phyloP scores from a whole-genome alignment of 2,329 filamentous ascomycete genomes.

The Aureobasidium sp. region DNA sequence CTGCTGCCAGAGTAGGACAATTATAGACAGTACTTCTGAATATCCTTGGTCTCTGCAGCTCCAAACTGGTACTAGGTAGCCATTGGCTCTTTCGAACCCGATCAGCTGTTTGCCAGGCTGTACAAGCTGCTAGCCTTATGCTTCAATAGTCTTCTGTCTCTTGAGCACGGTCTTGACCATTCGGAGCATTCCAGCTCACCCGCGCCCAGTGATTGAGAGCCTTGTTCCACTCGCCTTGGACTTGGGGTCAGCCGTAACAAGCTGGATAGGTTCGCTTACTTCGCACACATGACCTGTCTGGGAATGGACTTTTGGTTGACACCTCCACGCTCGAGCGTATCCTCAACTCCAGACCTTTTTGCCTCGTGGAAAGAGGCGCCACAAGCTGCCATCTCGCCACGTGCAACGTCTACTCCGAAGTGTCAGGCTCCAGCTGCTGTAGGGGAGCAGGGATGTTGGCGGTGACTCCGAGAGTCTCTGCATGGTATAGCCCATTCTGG shows the following conservation, averaged over 20 bases:
- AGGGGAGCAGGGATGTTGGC: not conserved
- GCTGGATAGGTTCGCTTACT: not conserved
- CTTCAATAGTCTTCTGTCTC: slow-evolving; percentile 4
- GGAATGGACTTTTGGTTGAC: not conserved
- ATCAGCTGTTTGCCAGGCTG: not conserved
- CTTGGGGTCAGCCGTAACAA: not conserved
- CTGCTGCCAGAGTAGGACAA: not conserved
- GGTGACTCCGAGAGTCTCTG: not conserved
- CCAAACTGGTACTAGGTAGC: not conserved
- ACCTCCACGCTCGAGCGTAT: not conserved
- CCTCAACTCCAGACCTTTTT: not conserved
- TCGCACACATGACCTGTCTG: not conserved
- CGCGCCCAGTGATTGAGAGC: not conserved
- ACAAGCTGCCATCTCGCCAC: not conserved
- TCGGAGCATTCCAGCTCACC: not conserved
- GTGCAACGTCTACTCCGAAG: not conserved
- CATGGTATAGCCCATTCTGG: not conserved
- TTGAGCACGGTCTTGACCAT: not conserved
- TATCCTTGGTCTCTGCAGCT: not conserved
- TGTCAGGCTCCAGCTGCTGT: not conserved
- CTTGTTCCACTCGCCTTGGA: not conserved
- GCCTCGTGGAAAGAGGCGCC: not conserved
- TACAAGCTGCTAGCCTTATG: not conserved
- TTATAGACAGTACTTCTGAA: not conserved
- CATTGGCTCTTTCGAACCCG: not conserved